Evolutionary conservation across 2,329 filamentous ascomycete genomes (phyloP), one percentile per base, ranked within the genome.

Genomic region (Alternaria sp.): DNA sequence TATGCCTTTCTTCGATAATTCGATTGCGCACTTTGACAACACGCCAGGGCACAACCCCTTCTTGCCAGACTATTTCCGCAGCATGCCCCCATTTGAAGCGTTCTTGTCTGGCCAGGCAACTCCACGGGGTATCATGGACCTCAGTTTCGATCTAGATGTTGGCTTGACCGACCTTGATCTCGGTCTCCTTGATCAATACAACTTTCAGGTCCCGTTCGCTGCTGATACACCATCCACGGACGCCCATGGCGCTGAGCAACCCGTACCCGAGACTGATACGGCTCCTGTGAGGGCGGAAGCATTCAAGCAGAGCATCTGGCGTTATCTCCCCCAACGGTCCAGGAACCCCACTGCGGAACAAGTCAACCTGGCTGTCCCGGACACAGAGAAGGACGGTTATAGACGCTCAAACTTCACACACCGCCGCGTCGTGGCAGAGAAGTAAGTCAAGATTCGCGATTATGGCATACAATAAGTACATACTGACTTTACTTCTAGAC

Each of bases 161-260:
- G 81, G 82, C 45, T 72, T 84, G 18, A 83, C 81, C 55, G 82
- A 82, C 57, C 67, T 83, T 28, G 83, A 84, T 64, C 72, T 84
- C 43, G 79, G 77, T 46, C 79, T 84, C 46, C 74, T 84, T 6
- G 82, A 84, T 55, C 79, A 80, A 10, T 83, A 83, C 69, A 84
- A 82, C 65, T 79, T 81, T 12, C 77, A 81, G 8, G 78, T 82
- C 46, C 81, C 82, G 0, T 83, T 84, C 64, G 78, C 81, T 14
- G 70, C 68, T 7, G 71, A 71, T 21, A 72, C 69, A 11, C 72
- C 70, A 6, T 73, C 71, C 1, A 75, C 70, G 41, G 73, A 71
- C 41, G 56, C 65, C 3, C 69, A 71, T 21, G 64, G 65, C 5
- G 14, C 55, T 12, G 70, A 73, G 9, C 64, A 66, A 33, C 67